Percentiles rank a stretch among this genome's conserved stretches.
phyloP scores from a whole-genome alignment of 2,329 filamentous ascomycete genomes.

The Dothideomycetes sp. region DNA sequence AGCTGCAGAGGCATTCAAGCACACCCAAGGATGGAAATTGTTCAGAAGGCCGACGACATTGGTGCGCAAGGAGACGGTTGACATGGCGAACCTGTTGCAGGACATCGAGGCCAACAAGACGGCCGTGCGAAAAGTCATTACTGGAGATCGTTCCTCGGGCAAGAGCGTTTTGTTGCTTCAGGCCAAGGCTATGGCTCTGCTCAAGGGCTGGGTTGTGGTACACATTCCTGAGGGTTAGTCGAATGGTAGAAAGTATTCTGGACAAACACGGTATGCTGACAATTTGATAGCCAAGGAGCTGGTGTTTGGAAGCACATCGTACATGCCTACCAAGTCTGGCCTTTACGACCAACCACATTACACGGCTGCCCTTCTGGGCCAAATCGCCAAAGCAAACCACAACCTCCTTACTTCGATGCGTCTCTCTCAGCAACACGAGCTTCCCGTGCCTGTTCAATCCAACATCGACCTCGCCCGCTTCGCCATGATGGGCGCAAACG shows the following conservation, averaged over 20 bases:
- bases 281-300: slow-evolving; percentile 51
- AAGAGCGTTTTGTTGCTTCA: slow-evolving; percentile 85
- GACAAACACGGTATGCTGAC: slow-evolving; percentile 18
- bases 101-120: slow-evolving; percentile 35
- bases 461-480: slow-evolving; percentile 58
- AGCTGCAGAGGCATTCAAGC: slow-evolving; percentile 82
- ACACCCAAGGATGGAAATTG: slow-evolving; percentile 75
- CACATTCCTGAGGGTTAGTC: slow-evolving; percentile 75
- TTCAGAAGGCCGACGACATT: slow-evolving; percentile 76
- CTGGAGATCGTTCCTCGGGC: slow-evolving; percentile 64
- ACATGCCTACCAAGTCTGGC: slow-evolving; percentile 54
- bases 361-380: slow-evolving; percentile 62
- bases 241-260: too few species aligned
- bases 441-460: slow-evolving; percentile 51
- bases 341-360: slow-evolving; percentile 73
- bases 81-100: slow-evolving; percentile 46
- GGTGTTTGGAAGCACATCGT: slow-evolving; percentile 70
- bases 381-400: slow-evolving; percentile 64
- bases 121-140: slow-evolving; percentile 57
- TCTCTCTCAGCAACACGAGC: slow-evolving; percentile 45
- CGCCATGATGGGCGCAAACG: slow-evolving; percentile 57
- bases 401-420: slow-evolving; percentile 48
- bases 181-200: slow-evolving; percentile 68
- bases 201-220: slow-evolving; percentile 82
- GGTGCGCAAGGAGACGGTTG: slow-evolving; percentile 67